Evolutionary conservation across 768 basidiomycete genomes (phyloP).

Genomic region (Collybiopsis luxurians): DNA sequence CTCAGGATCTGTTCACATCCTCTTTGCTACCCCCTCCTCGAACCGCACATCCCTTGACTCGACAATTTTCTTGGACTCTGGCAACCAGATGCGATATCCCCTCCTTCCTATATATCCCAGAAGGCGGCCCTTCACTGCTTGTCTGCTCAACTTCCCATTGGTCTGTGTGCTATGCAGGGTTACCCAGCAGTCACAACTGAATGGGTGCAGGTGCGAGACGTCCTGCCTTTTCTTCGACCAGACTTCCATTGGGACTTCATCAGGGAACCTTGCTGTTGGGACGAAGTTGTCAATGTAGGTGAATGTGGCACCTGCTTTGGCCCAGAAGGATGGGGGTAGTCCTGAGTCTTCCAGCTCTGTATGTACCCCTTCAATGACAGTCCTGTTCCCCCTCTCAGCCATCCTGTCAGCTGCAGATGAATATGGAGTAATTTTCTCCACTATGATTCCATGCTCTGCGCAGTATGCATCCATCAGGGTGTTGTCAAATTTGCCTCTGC

Average conservation of each 20-base stretch:
- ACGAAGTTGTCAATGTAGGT: not conserved
- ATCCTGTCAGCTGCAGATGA: constrained; percentile 25
- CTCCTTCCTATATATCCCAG: not conserved
- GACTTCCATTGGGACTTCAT: no score
- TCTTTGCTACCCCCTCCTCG: no score
- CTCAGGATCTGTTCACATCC: no score
- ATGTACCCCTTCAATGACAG: constrained; percentile 16
- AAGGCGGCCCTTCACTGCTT: not conserved
- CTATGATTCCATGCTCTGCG: constrained; percentile 17
- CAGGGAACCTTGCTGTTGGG: no score
- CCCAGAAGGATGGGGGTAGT: not conserved
- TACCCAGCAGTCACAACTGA: no score
- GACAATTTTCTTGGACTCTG: not conserved
- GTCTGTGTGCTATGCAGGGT: not conserved
- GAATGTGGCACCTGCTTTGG: not conserved
- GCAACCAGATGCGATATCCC: not conserved
- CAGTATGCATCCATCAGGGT: constrained; percentile 16
- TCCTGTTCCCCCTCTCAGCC: constrained; percentile 19
- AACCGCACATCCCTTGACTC: not conserved
- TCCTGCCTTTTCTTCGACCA: no score
- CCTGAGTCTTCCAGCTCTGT: not conserved
- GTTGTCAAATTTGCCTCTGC: constrained; percentile 26
- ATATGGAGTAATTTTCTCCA: constrained; percentile 17
- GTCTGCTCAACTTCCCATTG: not conserved
- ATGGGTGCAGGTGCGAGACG: no score